These are phyloP conservation scores for Acer campestre DNA, from an alignment of 345 rosid genomes.

Conservation along the genomic window DNA sequence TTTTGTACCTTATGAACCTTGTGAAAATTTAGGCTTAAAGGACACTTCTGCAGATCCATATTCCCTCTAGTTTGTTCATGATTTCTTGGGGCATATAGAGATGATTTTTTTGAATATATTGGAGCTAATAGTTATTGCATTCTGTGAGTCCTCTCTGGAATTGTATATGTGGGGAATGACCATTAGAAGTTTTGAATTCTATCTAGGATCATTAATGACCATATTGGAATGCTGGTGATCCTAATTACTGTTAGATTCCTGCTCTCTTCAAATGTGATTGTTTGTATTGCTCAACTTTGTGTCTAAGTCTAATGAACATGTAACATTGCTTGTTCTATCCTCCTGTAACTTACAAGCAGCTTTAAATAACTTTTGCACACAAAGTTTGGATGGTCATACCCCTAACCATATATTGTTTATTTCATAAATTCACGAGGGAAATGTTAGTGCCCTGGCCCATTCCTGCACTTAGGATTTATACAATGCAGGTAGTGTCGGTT, in stretches of 20 bases:
- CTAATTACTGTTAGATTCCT: background rate
- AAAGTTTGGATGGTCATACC: background rate
- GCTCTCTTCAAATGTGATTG: background rate
- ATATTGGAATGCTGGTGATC: background rate
- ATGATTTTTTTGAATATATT: background rate
- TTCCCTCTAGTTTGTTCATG: background rate
- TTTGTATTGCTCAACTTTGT: background rate
- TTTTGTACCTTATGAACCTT: background rate
- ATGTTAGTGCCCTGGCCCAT: background rate
- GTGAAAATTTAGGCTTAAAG: background rate
- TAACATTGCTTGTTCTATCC: background rate
- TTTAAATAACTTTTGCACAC: background rate
- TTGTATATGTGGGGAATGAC: background rate
- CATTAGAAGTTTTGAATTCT: background rate
- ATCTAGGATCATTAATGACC: background rate
- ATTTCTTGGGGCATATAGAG: background rate
- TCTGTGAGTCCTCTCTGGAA: background rate
- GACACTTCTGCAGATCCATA: background rate
- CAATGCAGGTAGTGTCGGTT: background rate
- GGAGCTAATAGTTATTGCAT: background rate
- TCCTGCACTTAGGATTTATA: background rate
- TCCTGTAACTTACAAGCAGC: background rate
- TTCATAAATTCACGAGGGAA: background rate
- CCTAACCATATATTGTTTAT: background rate
- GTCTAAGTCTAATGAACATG: background rate